Conservation (phyloP, 2,329 filamentous ascomycete genomes). For the Scolecobasidium constrictum region DNA sequence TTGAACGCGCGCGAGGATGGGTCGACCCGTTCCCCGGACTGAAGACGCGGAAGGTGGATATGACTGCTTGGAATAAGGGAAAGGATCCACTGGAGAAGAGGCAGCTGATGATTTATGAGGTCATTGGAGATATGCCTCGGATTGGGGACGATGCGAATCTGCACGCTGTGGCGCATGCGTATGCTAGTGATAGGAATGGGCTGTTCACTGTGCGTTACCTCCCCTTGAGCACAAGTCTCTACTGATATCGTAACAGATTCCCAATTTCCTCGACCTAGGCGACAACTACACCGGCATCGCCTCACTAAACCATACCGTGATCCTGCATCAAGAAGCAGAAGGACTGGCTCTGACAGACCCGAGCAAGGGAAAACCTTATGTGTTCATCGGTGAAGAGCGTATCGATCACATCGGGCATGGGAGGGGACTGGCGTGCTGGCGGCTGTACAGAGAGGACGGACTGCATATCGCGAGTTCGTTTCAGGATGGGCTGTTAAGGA, state of each 20-base stretch:
- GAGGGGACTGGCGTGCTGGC: constrained; percentile 18
- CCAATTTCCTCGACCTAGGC: constrained; percentile 14
- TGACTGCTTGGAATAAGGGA: constrained; percentile 35
- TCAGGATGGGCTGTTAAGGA: constrained; percentile 22
- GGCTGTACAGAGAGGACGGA: constrained; percentile 20
- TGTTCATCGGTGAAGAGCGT: constrained; percentile 21
- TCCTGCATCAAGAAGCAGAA: constrained; percentile 22
- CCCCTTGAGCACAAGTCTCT: too few species aligned
- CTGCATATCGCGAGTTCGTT: constrained; percentile 22
- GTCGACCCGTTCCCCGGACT: constrained; percentile 27
- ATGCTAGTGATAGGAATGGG: constrained; percentile 43
- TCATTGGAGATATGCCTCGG: constrained; percentile 26
- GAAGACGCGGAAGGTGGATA: constrained; percentile 41
- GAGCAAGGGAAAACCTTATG: constrained; percentile 20
- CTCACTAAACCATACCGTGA: constrained; percentile 21
- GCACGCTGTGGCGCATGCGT: constrained; percentile 47
- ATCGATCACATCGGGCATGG: constrained; percentile 16
- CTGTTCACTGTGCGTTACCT: constrained; percentile 7
- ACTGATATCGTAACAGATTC: constrained; percentile 1
- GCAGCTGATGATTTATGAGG: constrained; percentile 35
- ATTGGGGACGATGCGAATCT: constrained; percentile 31
- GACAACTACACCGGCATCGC: constrained; percentile 21
- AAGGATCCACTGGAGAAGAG: constrained; percentile 25
- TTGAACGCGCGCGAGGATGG: constrained; percentile 4
- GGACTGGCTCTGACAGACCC: constrained; percentile 17